These are phyloP conservation scores for Luvunga scandens DNA, from an alignment of 345 rosid species.

Conservation along the genomic window DNA sequence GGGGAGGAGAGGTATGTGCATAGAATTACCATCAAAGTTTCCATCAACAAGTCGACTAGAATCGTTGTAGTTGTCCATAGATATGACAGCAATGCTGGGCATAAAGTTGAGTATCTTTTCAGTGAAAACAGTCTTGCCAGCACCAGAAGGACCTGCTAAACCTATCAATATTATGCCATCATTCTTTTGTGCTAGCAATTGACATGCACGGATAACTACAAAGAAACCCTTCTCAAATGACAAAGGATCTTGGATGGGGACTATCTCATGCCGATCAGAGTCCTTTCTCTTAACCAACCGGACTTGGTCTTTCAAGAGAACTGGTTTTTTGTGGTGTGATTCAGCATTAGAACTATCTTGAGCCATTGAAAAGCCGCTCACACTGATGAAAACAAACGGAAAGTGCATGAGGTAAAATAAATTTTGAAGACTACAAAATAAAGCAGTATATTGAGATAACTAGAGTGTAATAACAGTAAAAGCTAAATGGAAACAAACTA, in stretches of 20 bases:
- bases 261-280: constrained; percentile 63
- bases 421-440: not conserved
- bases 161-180: constrained; percentile 87
- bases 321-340: constrained; percentile 53
- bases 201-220: constrained; percentile 85
- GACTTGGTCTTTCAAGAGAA: constrained; percentile 88
- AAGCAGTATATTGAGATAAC: constrained; percentile 2
- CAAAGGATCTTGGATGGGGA: constrained; percentile 62
- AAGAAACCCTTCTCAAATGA: constrained; percentile 96
- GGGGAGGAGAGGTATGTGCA: not conserved
- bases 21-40: constrained; percentile 77
- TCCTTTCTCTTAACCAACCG: constrained; percentile 70
- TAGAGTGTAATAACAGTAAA: constrained; percentile 4
- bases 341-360: constrained; percentile 52
- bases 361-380: constrained; percentile 38
- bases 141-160: constrained; percentile 98
- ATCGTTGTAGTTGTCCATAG: constrained; percentile 95
- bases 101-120: constrained; percentile 85
- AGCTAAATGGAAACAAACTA: not conserved
- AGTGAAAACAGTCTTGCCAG: constrained; percentile 95
- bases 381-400: constrained; percentile 17
- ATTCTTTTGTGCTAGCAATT: constrained; percentile 79
- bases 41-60: constrained; percentile 90
- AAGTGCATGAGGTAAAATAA: constrained; percentile 6
- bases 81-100: constrained; percentile 86